Base-by-base conservation (phyloP, 805 yeast species). In the Metschnikowia cerradonensis region DNA sequence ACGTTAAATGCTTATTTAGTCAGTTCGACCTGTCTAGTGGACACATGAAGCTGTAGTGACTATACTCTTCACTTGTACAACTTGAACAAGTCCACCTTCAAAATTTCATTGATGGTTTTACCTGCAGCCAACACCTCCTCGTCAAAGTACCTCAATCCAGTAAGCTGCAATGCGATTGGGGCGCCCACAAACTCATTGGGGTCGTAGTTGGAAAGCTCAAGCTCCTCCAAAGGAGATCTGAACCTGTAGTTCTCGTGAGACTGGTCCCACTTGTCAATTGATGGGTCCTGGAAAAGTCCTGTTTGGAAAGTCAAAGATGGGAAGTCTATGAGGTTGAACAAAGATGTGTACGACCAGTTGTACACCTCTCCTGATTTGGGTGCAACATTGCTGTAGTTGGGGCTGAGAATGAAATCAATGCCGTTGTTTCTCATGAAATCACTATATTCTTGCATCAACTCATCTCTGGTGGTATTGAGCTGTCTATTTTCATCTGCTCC, bases 331-430 rank as follows among this genome's bases (percentile, higher is more conserved):
- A 86, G 62, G 68, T 87, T 87, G 80, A 82, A 88, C 54, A 85
- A 74, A 2, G 90, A 70, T 5, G 92, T 86, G 72, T 88, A 88
- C 3, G 91, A 86, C 91, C 94, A 88, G 67, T 85, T 85, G 64
- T 78, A 80, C 6, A 85, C 77, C 47, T 77, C 73, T 44, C 78
- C 80, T 20, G 86, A 80, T 48, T 76, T 77, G 41, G 90, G 88
- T n/a, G 94, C 89, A 46, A 82, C 83, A 55, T 85, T 84, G 50
- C 78, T 79, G 66, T 83, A 82, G 6, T 83, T 78, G 53, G 92
- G 91, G 47, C 86, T 78, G 41, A 87, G 67, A 52, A 87, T 75
- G 60, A 83, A 80, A 60, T 87, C 91, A 44, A 86, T 76, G 47
- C 77, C 76, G 61, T 82, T 73, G 22, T 76, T 65, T 52, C 78